A percentile compares a stretch with the other conserved stretches of the same genome.
phyloP scores from a whole-genome alignment of 2,329 filamentous ascomycete species.

The Tolypocladium guangdongense region DNA sequence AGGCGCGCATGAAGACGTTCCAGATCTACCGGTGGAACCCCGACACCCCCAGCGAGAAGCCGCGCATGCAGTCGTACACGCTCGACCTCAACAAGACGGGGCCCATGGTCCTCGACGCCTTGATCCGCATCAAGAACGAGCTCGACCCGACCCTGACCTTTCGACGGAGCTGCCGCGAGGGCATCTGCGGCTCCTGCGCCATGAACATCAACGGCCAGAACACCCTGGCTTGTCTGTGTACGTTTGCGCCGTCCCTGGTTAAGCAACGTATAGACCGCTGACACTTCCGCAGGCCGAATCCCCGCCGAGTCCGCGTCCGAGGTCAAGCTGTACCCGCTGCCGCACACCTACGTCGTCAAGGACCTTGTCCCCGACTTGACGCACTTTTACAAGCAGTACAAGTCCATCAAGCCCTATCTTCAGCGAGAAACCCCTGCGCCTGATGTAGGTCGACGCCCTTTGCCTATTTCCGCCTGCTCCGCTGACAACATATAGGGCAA shows the following conservation, averaged over 20 bases:
- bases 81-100: conserved; percentile 98
- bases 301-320: conserved; percentile 71
- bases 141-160: conserved; percentile 94
- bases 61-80: conserved; percentile 87
- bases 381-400: conserved; percentile 99
- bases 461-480: neutral
- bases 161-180: conserved; percentile 90
- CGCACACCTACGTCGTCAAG: conserved; percentile 98
- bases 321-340: conserved; percentile 91
- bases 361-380: conserved; percentile 96
- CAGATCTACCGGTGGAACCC: conserved; percentile 99
- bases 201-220: conserved; percentile 99
- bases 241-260: conserved; percentile 23
- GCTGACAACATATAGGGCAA: conserved; percentile 51
- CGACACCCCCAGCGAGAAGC: conserved; percentile 84
- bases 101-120: conserved; percentile 93
- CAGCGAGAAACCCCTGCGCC: conserved; percentile 77
- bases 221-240: conserved; percentile 95
- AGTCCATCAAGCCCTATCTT: conserved; percentile 97
- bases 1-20: conserved; percentile 80
- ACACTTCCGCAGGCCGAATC: conserved; percentile 63
- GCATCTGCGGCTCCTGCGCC: conserved; percentile 95
- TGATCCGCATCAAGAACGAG: conserved; percentile 99
- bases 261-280: conserved; percentile 8
- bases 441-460: conserved; percentile 52